A percentile compares a stretch with the other conserved stretches of the same genome.
These are phyloP conservation scores for Tulasnella sp. DNA, from an alignment of 768 basidiomycete species.

Conservation along the genomic window DNA sequence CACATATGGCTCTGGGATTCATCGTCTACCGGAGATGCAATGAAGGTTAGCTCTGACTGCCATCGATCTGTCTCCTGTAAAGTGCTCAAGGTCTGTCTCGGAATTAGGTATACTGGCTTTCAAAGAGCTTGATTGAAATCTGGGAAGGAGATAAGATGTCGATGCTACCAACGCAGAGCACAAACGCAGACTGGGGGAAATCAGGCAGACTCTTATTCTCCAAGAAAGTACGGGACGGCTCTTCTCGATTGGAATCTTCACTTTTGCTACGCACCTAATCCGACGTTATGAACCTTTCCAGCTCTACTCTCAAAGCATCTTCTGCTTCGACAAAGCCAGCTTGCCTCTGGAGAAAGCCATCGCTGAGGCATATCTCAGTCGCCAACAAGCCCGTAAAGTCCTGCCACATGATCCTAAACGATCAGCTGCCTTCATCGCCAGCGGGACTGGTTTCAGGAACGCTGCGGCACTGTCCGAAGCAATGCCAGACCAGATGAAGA, in stretches of 20 bases:
- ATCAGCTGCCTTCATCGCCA: not conserved
- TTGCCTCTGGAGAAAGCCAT: too few species aligned
- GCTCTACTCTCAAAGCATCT: too few species aligned
- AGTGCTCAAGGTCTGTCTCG: not conserved
- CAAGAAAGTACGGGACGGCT: too few species aligned
- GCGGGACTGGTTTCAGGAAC: not conserved
- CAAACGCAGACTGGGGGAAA: slow-evolving; percentile 9
- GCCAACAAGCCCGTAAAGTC: too few species aligned
- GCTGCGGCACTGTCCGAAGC: not conserved
- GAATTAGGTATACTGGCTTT: too few species aligned
- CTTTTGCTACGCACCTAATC: too few species aligned
- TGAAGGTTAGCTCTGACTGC: not conserved
- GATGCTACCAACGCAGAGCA: not conserved
- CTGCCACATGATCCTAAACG: not conserved
- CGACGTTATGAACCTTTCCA: too few species aligned
- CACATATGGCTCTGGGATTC: slow-evolving; percentile 17
- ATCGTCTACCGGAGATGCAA: slow-evolving; percentile 5
- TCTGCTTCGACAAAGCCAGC: too few species aligned
- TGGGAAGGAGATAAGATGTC: not conserved
- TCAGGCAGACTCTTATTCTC: not conserved
- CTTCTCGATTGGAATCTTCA: too few species aligned
- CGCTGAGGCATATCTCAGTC: not conserved
- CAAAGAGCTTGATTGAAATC: slow-evolving; percentile 11
- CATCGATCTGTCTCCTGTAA: not conserved
- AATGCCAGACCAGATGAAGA: not conserved